These are phyloP conservation scores for Jacaranda copaia DNA, from an alignment of 257 asterid genomes.

Conservation along the genomic window DNA sequence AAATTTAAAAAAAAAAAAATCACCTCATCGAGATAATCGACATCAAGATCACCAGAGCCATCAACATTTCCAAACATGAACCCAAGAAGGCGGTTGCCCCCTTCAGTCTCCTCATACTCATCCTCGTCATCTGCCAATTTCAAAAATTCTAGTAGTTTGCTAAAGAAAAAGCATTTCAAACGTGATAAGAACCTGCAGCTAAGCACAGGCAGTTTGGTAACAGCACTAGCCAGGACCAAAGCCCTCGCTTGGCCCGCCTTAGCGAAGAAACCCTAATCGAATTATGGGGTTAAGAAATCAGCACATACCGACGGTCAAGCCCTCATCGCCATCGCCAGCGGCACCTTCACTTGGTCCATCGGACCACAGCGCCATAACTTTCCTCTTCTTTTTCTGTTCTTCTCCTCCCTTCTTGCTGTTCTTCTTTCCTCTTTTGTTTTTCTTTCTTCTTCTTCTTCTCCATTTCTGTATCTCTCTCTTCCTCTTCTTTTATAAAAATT, in stretches of 20 bases:
- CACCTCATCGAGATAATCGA: slow-evolving; percentile 98
- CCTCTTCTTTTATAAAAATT: slow-evolving; percentile 26
- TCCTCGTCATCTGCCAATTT: slow-evolving; percentile 84
- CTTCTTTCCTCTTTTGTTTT: slow-evolving; percentile 20
- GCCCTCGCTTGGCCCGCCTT: slow-evolving; percentile 4
- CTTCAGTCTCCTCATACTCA: slow-evolving; percentile 87
- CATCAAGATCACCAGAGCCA: slow-evolving; percentile 95
- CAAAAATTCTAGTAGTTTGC: slow-evolving; percentile 17
- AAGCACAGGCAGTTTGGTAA: slow-evolving; percentile 2
- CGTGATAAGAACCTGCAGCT: slow-evolving; percentile 28
- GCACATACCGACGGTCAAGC: slow-evolving; percentile 44
- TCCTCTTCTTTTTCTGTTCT: slow-evolving; percentile 17
- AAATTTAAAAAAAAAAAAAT: slow-evolving; percentile 30
- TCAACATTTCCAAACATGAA: slow-evolving; percentile 99
- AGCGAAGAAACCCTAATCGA: slow-evolving; percentile 43
- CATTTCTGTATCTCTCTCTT: slow-evolving; percentile 18
- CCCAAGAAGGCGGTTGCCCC: slow-evolving; percentile 86
- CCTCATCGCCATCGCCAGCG: slow-evolving; percentile 45
- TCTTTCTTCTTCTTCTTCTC: slow-evolving; percentile 24
- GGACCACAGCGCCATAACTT: slow-evolving; percentile 44
- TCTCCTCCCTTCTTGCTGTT: slow-evolving; percentile 24
- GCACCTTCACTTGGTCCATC: slow-evolving; percentile 40
- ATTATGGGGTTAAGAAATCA: slow-evolving; percentile 31
- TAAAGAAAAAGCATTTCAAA: slow-evolving; percentile 32
- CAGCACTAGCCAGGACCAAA: slow-evolving; percentile 12